Percentiles rank a stretch among this genome's conserved stretches.
Conservation (phyloP, 768 basidiomycete species). For the Coprinopsis strossmayeri region DNA sequence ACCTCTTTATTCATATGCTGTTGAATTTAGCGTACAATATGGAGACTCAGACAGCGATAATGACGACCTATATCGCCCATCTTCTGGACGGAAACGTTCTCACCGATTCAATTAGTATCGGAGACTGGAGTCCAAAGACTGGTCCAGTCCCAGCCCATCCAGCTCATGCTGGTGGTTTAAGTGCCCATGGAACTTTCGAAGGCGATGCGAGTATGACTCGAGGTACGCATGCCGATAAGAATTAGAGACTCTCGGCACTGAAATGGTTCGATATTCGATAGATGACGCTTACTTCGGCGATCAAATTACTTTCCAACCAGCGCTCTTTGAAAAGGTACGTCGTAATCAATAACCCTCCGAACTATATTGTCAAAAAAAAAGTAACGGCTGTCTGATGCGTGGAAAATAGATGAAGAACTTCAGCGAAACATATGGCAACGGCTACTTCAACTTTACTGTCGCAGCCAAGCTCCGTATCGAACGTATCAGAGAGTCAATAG, state of each 20-base stretch:
- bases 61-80: constrained; percentile 13
- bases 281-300: constrained; percentile 15
- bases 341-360: no score
- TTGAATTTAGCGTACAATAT: no score
- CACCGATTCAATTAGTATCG: constrained; percentile 15
- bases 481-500: not conserved
- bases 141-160: constrained; percentile 14
- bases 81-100: constrained; percentile 14
- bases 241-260: not conserved
- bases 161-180: constrained; percentile 14
- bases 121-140: constrained; percentile 12
- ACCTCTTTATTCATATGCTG: no score
- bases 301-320: constrained; percentile 16
- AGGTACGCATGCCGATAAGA: constrained; percentile 8
- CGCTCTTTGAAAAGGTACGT: constrained; percentile 15
- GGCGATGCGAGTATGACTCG: constrained; percentile 12
- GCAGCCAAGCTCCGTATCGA: not conserved
- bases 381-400: no score
- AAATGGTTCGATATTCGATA: not conserved
- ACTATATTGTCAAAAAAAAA: not conserved
- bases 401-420: not conserved
- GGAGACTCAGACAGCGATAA: constrained; percentile 11
- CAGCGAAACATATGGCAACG: not conserved
- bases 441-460: not conserved
- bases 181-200: constrained; percentile 15